These are phyloP conservation scores for Apiospora malaysiana DNA, from an alignment of 2,329 filamentous ascomycete species.

Conservation along the genomic window DNA sequence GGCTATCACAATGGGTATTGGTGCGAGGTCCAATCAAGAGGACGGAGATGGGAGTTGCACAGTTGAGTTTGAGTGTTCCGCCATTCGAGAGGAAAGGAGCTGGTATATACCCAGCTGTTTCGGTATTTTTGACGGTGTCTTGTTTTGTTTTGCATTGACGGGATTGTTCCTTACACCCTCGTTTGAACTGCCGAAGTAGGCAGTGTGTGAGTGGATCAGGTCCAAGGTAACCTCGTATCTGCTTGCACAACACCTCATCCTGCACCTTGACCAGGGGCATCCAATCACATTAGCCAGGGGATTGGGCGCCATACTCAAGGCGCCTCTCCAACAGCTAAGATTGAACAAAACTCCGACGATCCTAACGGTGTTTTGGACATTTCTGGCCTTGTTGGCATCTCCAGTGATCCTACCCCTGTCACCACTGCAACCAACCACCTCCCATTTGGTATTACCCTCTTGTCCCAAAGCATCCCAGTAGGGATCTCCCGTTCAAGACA, in stretches of 20 bases:
- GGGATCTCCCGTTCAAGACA: no score
- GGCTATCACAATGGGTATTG: background rate
- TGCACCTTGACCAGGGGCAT: background rate
- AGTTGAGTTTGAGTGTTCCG: background rate
- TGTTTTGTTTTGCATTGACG: no score
- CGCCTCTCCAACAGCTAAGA: no score
- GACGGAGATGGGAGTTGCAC: no score
- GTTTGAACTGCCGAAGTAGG: background rate
- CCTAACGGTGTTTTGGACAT: no score
- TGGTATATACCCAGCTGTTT: background rate
- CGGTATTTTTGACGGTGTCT: background rate
- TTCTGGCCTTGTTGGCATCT: no score
- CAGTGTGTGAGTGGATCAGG: background rate
- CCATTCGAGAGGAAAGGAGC: background rate
- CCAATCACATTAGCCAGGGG: background rate
- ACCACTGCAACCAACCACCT: no score
- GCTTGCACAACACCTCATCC: background rate
- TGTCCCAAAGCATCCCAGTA: no score
- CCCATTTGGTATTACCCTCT: no score
- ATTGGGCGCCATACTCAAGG: no score
- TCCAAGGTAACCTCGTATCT: constrained; percentile 1
- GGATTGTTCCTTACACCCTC: background rate
- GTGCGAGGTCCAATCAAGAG: background rate
- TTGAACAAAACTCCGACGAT: no score
- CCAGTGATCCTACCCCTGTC: no score